phyloP scores from a whole-genome alignment of 2,329 filamentous ascomycete species.

The Dichotomopilus funicola region DNA sequence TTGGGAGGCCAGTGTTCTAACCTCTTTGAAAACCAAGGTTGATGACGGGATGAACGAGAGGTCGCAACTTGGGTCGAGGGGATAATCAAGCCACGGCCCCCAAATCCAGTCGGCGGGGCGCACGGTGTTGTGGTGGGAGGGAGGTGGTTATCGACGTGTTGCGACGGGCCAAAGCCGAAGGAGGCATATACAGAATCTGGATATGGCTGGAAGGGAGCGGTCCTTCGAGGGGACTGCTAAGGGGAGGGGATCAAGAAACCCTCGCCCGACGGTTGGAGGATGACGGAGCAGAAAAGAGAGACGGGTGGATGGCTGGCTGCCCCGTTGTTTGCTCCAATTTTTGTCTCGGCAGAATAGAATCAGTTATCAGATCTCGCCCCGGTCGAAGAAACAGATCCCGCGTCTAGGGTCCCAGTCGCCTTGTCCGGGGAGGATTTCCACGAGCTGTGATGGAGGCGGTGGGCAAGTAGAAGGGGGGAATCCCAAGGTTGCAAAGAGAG shows the following conservation, averaged over 20 bases:
- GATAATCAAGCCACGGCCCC: no score
- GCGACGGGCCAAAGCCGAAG: no score
- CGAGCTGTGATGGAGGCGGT: background rate
- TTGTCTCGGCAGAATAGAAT: conserved; percentile 9
- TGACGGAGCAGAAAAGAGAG: background rate
- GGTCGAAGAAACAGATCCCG: conserved; percentile 1
- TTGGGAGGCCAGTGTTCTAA: no score
- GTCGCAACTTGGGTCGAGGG: no score
- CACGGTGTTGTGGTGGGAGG: background rate
- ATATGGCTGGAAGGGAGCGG: no score
- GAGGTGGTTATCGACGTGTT: no score
- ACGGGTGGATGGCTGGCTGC: background rate
- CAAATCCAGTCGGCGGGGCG: no score
- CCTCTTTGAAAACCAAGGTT: no score
- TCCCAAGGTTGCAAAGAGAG: background rate
- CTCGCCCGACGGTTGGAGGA: background rate
- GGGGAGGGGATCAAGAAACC: background rate
- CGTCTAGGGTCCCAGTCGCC: background rate
- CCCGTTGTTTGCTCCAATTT: background rate
- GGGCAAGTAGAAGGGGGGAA: background rate
- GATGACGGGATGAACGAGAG: no score
- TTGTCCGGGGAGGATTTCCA: background rate
- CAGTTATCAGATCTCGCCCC: conserved; percentile 17
- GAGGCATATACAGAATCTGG: no score
- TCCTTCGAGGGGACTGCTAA: no score